Evolutionary conservation across 805 yeast genomes (phyloP).

Genomic region (Kluyveromyces wickerhamii): DNA sequence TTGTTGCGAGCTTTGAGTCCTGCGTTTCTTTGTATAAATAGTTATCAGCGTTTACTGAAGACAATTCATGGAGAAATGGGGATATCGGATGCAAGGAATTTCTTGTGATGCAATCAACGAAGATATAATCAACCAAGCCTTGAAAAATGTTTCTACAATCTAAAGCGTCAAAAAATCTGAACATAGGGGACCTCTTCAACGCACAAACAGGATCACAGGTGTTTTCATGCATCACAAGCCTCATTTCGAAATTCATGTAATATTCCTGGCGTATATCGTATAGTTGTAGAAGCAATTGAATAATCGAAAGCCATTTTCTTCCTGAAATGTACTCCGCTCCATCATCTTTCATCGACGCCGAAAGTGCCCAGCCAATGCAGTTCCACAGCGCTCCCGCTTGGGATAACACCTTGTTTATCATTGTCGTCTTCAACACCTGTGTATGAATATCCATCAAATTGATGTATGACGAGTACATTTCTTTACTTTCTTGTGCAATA

Average conservation of each 20-base stretch:
- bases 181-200: neutral
- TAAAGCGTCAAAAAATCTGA: neutral
- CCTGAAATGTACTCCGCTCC: constrained; percentile 11
- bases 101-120: constrained; percentile 6
- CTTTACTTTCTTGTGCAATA: too few species aligned
- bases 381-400: constrained; percentile 21
- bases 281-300: constrained; percentile 16
- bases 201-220: neutral
- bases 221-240: neutral
- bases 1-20: constrained; percentile 10
- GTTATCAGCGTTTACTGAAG: constrained; percentile 12
- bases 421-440: constrained; percentile 15
- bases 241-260: constrained; percentile 8
- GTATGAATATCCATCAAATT: constrained; percentile 16
- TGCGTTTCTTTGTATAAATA: constrained; percentile 10
- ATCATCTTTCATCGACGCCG: constrained; percentile 20
- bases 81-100: neutral
- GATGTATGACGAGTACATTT: constrained; percentile 16
- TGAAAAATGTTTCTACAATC: neutral
- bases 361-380: constrained; percentile 23
- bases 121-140: constrained; percentile 7
- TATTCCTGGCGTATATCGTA: constrained; percentile 22
- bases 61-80: constrained; percentile 11
- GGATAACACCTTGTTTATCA: constrained; percentile 15
- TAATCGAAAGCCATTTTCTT: constrained; percentile 21